These are phyloP conservation scores for Apophysomyces trapeziformis DNA, from an alignment of 371 early-diverging fungal species.

Conservation along the genomic window DNA sequence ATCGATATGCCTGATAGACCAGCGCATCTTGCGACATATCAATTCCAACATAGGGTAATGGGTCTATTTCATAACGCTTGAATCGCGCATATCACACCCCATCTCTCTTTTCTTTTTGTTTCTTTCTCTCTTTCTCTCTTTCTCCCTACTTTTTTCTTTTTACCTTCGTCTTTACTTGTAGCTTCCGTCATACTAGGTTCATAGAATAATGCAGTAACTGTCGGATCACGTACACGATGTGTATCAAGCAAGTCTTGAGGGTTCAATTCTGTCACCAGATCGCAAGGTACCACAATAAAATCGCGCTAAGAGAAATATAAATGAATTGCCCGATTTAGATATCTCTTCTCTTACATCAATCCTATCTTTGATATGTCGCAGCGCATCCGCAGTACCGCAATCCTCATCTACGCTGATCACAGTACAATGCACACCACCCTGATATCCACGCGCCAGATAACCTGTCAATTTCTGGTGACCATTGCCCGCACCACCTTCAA, in stretches of 20 bases:
- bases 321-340: background rate
- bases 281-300: constrained; percentile 90
- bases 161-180: constrained; percentile 63
- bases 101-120: background rate
- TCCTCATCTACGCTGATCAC: constrained; percentile 75
- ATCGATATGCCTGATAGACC: constrained; percentile 62
- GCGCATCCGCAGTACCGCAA: constrained; percentile 84
- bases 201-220: constrained; percentile 80
- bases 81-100: background rate
- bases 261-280: constrained; percentile 82
- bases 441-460: constrained; percentile 77
- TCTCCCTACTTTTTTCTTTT: background rate
- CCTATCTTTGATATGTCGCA: constrained; percentile 77
- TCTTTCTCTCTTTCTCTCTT: too few relatives aligned
- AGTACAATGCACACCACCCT: constrained; percentile 62
- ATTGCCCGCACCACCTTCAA: constrained; percentile 45
- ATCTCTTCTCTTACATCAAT: constrained; percentile 62
- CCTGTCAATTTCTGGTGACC: constrained; percentile 60
- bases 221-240: constrained; percentile 77
- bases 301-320: constrained; percentile 62
- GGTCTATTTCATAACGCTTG: constrained; percentile 27
- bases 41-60: constrained; percentile 77
- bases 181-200: constrained; percentile 67
- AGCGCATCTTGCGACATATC: constrained; percentile 77
- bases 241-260: constrained; percentile 83